Evolutionary conservation across 768 basidiomycete species (phyloP), one percentile per base, ranked within the genome.

Genomic region (Suillus plorans): DNA sequence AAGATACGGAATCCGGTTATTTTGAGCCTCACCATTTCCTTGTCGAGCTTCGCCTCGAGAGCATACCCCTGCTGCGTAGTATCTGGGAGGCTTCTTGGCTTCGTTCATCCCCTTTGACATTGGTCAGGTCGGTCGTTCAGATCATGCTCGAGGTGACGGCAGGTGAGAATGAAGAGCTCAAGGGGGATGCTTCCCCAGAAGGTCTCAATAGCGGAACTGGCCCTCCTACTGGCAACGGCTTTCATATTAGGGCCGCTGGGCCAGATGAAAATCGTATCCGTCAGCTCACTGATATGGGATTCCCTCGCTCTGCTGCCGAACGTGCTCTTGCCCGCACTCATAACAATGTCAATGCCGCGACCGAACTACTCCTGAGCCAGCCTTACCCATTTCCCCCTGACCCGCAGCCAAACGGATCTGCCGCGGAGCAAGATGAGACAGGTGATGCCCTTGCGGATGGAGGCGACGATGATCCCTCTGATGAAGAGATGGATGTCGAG

Each of bases 241-340:
- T 70, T 65, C 74, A 74, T 65, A 76, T 74, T 64, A 73, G 71
- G 44, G 73, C 75, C 25, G 68, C 81, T 65, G 86, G 82, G 14
- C 85, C 90, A 0, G 92, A 94, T 73, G 94, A 95, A 73, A 83
- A 82, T 55, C 86, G 90, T 42, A 86, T 98, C 61, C 85, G 86
- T 60, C 91, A 94, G 70, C 81, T 99, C 62, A 89, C 87, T 12
- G 97, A 99, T 71, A 99, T 99, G 97, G 97, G 97, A 55, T 99
- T 99, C 81, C 87, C 91, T 42, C 87, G 95, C n/a, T 84, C 87
- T 49, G 92, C 93, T 14, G 94, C 89, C 2, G 91, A 92, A 72
- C 85, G 89, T 61, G 97, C 97, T 5, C 80, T 99, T 45, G 76
- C 83, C 22, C 91, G 96, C 13, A 88, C 90, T 5, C 87, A 90